phyloP scores from a whole-genome alignment of 2,329 filamentous ascomycete species.

The Sporothrix phasma region DNA sequence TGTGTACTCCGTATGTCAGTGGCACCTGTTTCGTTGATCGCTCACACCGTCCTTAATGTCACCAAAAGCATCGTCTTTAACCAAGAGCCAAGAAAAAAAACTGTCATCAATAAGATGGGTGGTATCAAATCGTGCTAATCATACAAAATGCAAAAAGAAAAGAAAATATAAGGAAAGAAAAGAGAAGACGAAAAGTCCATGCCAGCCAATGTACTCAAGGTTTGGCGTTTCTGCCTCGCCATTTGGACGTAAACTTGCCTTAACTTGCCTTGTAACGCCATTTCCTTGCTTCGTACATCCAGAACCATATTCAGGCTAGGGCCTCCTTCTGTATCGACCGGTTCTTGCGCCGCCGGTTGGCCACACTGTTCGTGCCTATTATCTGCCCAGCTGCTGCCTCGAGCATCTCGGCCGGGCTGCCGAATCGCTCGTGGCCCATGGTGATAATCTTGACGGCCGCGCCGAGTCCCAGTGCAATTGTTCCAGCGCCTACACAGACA shows the following conservation, averaged over 20 bases:
- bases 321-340: background rate
- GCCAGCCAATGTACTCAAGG: no score
- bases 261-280: background rate
- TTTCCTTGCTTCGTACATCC: no score
- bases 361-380: conserved; percentile 23
- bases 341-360: conserved; percentile 29
- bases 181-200: no score
- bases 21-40: no score
- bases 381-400: conserved; percentile 23
- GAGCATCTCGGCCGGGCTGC: conserved; percentile 29
- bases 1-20: no score
- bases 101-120: background rate
- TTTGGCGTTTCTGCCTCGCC: background rate
- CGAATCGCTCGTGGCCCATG: conserved; percentile 55
- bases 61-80: no score
- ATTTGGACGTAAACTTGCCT: background rate
- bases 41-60: no score
- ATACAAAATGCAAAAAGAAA: background rate
- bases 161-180: no score
- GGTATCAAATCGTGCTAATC: conserved; percentile 1
- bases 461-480: conserved; percentile 60
- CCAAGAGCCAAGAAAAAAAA: background rate
- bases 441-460: conserved; percentile 63
- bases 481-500: conserved; percentile 49
- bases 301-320: background rate